Percentiles rank a stretch among this genome's conserved stretches.
These are phyloP conservation scores for Pinus tabuliformis DNA, from an alignment of 75 land plant species.

Conservation along the genomic window DNA sequence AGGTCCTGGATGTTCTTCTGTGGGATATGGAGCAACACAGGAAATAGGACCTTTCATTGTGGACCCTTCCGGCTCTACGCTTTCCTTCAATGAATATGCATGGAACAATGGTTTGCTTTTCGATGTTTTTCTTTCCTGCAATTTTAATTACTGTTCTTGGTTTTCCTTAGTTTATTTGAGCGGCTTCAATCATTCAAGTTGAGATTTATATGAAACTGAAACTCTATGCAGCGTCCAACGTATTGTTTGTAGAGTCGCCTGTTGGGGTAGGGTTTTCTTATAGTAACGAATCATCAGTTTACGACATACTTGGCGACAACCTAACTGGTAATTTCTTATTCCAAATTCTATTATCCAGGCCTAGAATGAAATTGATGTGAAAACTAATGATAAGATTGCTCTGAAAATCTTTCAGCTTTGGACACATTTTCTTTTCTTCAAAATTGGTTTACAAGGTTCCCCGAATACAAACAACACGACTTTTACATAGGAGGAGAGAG, in stretches of 20 bases:
- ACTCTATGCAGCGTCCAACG: background rate
- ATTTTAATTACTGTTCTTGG: background rate
- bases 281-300: background rate
- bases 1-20: slow-evolving; percentile 92
- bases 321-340: background rate
- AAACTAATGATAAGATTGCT: background rate
- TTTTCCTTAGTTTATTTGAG: background rate
- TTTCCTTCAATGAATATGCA: slow-evolving; percentile 46
- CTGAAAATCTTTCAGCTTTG: slow-evolving; percentile 30
- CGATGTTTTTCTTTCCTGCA: background rate
- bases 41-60: slow-evolving; percentile 78
- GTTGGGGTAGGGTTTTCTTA: slow-evolving; percentile 9
- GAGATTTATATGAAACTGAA: too few species aligned
- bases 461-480: slow-evolving; percentile 43
- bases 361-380: background rate
- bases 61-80: slow-evolving; percentile 30
- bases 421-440: slow-evolving; percentile 56
- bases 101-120: slow-evolving; percentile 58
- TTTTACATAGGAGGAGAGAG: slow-evolving; percentile 82
- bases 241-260: slow-evolving; percentile 5
- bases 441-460: slow-evolving; percentile 69
- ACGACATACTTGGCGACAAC: background rate
- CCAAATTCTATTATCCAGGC: too few species aligned
- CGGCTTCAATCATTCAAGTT: too few species aligned
- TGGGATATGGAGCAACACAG: slow-evolving; percentile 72